Evolutionary conservation across 805 yeast species (phyloP).

Genomic region (Starmerella powellii): DNA sequence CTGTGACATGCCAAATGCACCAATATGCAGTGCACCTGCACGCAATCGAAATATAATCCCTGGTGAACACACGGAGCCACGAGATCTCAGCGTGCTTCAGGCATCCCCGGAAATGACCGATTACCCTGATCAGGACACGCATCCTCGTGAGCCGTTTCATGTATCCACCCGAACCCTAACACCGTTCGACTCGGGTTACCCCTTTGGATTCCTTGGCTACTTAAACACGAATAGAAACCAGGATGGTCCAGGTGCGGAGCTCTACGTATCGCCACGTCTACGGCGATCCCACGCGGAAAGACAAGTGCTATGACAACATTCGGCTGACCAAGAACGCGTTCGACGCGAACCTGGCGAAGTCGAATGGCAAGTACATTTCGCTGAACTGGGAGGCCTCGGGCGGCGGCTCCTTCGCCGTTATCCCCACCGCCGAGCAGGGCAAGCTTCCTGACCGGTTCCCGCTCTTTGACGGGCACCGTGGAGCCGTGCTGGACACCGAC

Average conservation of each 20-base stretch:
- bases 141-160: too few relatives aligned
- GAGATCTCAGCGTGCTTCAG: too few relatives aligned
- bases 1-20: too few relatives aligned
- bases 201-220: too few relatives aligned
- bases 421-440: slow-evolving; percentile 77
- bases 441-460: slow-evolving; percentile 91
- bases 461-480: slow-evolving; percentile 89
- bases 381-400: slow-evolving; percentile 92
- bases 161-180: too few relatives aligned
- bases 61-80: too few relatives aligned
- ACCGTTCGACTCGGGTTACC: too few relatives aligned
- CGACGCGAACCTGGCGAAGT: slow-evolving; percentile 82
- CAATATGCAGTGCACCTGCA: too few relatives aligned
- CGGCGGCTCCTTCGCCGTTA: slow-evolving; percentile 94
- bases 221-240: background rate
- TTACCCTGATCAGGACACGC: too few relatives aligned
- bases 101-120: too few relatives aligned
- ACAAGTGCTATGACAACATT: slow-evolving; percentile 57
- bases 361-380: slow-evolving; percentile 74
- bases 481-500: slow-evolving; percentile 88
- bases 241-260: slow-evolving; percentile 59
- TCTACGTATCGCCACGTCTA: slow-evolving; percentile 93
- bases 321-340: slow-evolving; percentile 66
- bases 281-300: slow-evolving; percentile 73
- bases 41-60: too few relatives aligned